These are phyloP conservation scores for Lolium rigidum DNA, from an alignment of 176 grass and related monocot genomes.

Conservation along the genomic window DNA sequence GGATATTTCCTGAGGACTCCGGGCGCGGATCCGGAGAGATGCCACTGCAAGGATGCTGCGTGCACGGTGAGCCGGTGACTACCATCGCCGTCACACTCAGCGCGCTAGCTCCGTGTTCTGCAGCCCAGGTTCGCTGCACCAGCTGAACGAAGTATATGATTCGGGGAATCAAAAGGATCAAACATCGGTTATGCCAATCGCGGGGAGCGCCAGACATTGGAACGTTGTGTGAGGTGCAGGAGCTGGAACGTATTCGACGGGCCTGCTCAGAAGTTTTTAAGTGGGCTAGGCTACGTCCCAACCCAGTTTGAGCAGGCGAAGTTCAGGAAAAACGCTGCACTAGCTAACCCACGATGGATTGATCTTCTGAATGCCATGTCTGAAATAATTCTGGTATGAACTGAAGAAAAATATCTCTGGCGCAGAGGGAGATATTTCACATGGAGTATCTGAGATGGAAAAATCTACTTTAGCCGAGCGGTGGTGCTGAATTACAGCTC, in stretches of 20 bases:
- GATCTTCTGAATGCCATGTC: not conserved
- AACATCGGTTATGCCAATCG: not conserved
- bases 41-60: not conserved
- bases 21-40: slow-evolving; percentile 34
- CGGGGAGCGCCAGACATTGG: too few species aligned
- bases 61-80: not conserved
- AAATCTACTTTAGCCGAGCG: slow-evolving; percentile 11
- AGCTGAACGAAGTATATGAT: not conserved
- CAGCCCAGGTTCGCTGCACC: slow-evolving; percentile 1
- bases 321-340: not conserved
- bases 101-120: not conserved
- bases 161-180: slow-evolving; percentile 16
- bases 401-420: not conserved
- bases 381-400: too few species aligned
- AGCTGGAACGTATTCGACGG: not conserved
- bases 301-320: not conserved
- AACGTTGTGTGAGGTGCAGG: slow-evolving; percentile 1
- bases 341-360: not conserved
- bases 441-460: slow-evolving; percentile 4
- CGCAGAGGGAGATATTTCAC: slow-evolving; percentile 22
- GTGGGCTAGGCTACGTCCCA: not conserved
- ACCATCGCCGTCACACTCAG: not conserved
- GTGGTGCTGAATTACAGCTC: not conserved
- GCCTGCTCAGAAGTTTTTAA: not conserved
- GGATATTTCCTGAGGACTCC: slow-evolving; percentile 20